Percentiles rank a stretch among this genome's conserved stretches.
Evolutionary conservation across 2,329 filamentous ascomycete genomes (phyloP).

Genomic region (Paracamarosporium sp.): DNA sequence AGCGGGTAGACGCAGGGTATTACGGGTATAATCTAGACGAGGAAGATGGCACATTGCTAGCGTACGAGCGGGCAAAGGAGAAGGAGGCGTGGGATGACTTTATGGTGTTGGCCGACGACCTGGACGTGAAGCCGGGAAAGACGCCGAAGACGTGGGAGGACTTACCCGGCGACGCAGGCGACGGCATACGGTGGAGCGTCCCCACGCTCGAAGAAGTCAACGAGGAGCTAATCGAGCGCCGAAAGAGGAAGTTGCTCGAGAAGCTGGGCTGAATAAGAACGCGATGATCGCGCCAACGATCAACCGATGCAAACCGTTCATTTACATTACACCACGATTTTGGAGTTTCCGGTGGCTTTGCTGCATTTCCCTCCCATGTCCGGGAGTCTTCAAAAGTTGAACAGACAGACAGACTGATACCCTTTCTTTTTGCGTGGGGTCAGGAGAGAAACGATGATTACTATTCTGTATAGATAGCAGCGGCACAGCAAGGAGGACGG

Average conservation of each 20-base stretch:
- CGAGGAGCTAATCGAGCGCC: slow-evolving; percentile 85
- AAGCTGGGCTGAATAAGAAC: slow-evolving; percentile 62
- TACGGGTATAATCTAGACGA: slow-evolving; percentile 95
- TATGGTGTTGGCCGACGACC: slow-evolving; percentile 61
- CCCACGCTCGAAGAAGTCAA: slow-evolving; percentile 93
- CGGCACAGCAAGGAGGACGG: no score
- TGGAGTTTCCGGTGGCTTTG: not conserved
- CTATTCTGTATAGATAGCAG: not conserved
- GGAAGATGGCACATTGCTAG: slow-evolving; percentile 81
- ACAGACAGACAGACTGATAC: slow-evolving; percentile 22
- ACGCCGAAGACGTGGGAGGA: slow-evolving; percentile 70
- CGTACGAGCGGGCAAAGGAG: slow-evolving; percentile 85
- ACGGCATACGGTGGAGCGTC: slow-evolving; percentile 81
- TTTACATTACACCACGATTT: not conserved
- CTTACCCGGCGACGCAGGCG: slow-evolving; percentile 84
- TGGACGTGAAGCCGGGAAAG: slow-evolving; percentile 30
- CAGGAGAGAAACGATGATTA: not conserved
- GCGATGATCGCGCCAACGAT: not conserved
- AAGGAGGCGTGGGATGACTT: slow-evolving; percentile 77
- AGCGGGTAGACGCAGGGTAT: slow-evolving; percentile 88
- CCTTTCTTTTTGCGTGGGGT: slow-evolving; percentile 9
- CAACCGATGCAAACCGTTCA: not conserved
- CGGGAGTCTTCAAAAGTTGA: slow-evolving; percentile 5
- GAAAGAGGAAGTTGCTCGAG: slow-evolving; percentile 82
- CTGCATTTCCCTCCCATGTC: not conserved